phyloP scores from a whole-genome alignment of 805 yeast genomes.

The Yamadazyma olivae region DNA sequence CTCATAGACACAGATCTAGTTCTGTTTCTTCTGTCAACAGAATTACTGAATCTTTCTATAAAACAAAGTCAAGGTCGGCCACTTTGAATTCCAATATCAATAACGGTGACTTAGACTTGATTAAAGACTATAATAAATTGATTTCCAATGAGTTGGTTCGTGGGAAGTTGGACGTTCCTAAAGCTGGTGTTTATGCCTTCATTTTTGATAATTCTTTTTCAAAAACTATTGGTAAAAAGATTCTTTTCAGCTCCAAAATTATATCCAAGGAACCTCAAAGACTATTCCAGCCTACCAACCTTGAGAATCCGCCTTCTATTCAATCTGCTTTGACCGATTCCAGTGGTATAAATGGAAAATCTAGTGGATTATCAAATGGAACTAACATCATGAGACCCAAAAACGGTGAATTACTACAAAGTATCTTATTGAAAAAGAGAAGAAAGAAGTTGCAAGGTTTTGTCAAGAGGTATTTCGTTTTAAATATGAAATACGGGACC shows the following conservation, averaged over 20 bases:
- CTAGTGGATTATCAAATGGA: conserved; percentile 2
- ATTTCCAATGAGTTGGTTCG: conserved; percentile 57
- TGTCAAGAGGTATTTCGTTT: conserved; percentile 76
- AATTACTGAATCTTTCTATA: conserved; percentile 30
- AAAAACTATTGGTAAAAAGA: conserved; percentile 77
- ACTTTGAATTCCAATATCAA: conserved; percentile 37
- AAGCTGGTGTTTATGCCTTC: conserved; percentile 78
- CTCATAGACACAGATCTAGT: conserved; percentile 17
- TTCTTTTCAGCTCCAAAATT: conserved; percentile 51
- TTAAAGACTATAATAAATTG: conserved; percentile 54
- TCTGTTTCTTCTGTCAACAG: conserved; percentile 33
- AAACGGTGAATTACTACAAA: conserved; percentile 74
- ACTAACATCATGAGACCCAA: conserved; percentile 34
- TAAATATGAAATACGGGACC: conserved; percentile 79
- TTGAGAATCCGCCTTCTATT: conserved; percentile 1
- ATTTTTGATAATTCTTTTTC: conserved; percentile 91
- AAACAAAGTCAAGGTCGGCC: conserved; percentile 33
- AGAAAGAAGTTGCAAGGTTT: conserved; percentile 85
- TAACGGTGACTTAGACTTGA: conserved; percentile 44
- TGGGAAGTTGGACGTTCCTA: conserved; percentile 56
- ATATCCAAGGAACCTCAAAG: conserved; percentile 1
- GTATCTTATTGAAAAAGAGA: conserved; percentile 71
- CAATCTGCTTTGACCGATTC: conserved; percentile 3
- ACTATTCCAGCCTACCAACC: conserved; percentile 5
- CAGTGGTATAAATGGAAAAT: background rate